These are phyloP conservation scores for Patellaria atrata DNA, from an alignment of 495 filamentous ascomycete species.

Conservation along the genomic window DNA sequence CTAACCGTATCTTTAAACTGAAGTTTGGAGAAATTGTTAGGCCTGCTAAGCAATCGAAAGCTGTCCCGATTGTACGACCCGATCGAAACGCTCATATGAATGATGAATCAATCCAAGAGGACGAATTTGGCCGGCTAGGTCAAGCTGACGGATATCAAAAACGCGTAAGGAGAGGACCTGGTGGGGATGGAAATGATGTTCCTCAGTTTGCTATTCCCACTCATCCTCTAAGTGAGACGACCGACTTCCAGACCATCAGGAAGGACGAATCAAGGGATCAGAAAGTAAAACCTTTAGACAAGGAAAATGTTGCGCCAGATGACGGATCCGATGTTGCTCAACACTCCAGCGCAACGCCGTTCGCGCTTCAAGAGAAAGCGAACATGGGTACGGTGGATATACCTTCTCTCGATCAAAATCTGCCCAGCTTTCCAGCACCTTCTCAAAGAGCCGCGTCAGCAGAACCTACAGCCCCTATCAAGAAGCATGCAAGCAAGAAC, in stretches of 20 bases:
- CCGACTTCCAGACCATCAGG: slow-evolving; percentile 12
- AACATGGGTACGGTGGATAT: too few species aligned
- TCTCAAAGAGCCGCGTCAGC: slow-evolving; percentile 9
- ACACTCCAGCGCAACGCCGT: too few species aligned
- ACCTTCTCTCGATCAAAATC: too few species aligned
- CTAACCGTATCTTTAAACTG: slow-evolving; percentile 39
- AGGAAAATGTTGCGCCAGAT: slow-evolving; percentile 19
- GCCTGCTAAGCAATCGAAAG: slow-evolving; percentile 57
- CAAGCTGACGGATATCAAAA: slow-evolving; percentile 52
- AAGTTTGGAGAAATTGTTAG: slow-evolving; percentile 39
- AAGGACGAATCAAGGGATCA: slow-evolving; percentile 11
- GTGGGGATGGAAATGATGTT: slow-evolving; percentile 51
- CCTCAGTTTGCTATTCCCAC: slow-evolving; percentile 44
- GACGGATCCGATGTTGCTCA: too few species aligned
- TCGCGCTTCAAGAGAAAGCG: too few species aligned
- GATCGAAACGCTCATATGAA: slow-evolving; percentile 24
- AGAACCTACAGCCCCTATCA: slow-evolving; percentile 16
- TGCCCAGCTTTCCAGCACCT: slow-evolving; percentile 4
- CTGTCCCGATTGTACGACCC: slow-evolving; percentile 65
- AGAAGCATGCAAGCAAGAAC: slow-evolving; percentile 33
- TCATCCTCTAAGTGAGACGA: slow-evolving; percentile 11
- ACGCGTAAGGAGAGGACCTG: slow-evolving; percentile 45
- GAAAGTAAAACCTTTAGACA: slow-evolving; percentile 11
- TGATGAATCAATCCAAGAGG: slow-evolving; percentile 25
- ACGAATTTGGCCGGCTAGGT: slow-evolving; percentile 38